Percentiles rank a stretch among this genome's conserved stretches.
Conservation (phyloP, 257 asterid genomes). For the Scutellaria galericulata region DNA sequence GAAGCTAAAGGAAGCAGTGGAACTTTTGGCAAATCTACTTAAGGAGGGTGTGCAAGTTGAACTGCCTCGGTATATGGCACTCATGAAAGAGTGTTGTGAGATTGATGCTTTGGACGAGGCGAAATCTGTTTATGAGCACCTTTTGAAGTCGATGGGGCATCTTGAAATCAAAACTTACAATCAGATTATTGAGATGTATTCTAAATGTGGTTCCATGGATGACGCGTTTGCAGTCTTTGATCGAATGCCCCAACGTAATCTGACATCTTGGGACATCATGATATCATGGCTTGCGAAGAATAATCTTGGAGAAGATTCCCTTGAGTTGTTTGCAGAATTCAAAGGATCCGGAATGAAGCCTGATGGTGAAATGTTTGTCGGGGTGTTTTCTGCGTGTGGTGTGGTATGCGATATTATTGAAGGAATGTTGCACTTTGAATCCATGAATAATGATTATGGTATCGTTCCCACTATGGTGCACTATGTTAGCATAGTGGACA, state of each 20-base stretch:
- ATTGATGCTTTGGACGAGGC: conserved; percentile 65
- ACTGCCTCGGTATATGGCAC: conserved; percentile 51
- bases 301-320: conserved; percentile 67
- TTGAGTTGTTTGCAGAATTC: conserved; percentile 70
- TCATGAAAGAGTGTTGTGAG: conserved; percentile 72
- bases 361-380: conserved; percentile 69
- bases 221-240: conserved; percentile 70
- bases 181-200: conserved; percentile 75
- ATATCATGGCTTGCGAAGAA: conserved; percentile 72
- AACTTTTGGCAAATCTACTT: conserved; percentile 53
- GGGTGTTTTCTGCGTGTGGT: conserved; percentile 71
- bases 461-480: conserved; percentile 72
- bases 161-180: conserved; percentile 60
- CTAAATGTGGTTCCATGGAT: conserved; percentile 64
- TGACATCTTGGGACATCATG: conserved; percentile 90
- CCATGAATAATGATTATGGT: conserved; percentile 68
- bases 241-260: conserved; percentile 60
- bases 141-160: conserved; percentile 48
- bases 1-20: conserved; percentile 63
- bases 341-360: conserved; percentile 69
- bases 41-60: conserved; percentile 55
- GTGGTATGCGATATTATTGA: conserved; percentile 59
- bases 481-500: conserved; percentile 66
- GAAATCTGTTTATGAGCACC: conserved; percentile 63
- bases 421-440: conserved; percentile 79